Evolutionary conservation across 805 yeast genomes (phyloP), one percentile per base, ranked within the genome.

Genomic region (Diddensiella caesifluorescens): DNA sequence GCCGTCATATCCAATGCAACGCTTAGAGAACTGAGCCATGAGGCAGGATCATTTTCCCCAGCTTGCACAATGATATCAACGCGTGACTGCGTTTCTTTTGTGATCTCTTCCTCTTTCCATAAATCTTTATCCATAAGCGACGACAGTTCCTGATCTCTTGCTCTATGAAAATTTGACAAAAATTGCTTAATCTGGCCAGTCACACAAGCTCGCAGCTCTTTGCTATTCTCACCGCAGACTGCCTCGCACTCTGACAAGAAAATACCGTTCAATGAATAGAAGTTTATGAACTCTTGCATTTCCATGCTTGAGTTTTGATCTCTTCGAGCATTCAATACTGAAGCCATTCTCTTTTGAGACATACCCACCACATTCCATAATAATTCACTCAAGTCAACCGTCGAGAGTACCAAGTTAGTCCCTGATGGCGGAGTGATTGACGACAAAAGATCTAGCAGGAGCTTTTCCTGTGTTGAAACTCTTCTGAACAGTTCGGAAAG

Each of bases 191-290:
- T 70, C 48, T 85, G 95, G 23, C 73, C 70, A n/a, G 71, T 74
- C 12, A 88, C 62, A 53, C 79, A 74, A 43, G 80, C 85, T 39
- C 80, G 76, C 22, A 90, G 64, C n/a, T 76, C 79, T 21, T 77
- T 70, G 10, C 72, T 60, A 5, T 74, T 70, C 43, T 72, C 76
- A 0, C 95, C 95, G 3, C 87, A 79, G 3, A 89, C 74, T 10
- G 78, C 69, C 60, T 92, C 97, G 59, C 95, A 85, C 55, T 87
- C 95, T 36, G 75, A 75, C 31, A 88, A 67, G 57, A 89, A 89
- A 18, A 80, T 68, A 0, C 80, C 74, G 42, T 79, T 77, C 10
- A 83, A 65, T 2, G 82, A 68, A 60, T 79, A 86, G 39, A 86
- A 71, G 45, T 78, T 67, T 35, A 85, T 55, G 62, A 88, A 89